Evolutionary conservation across 129 eudicot genomes (phyloP).

Genomic region (Tanacetum coccineum): DNA sequence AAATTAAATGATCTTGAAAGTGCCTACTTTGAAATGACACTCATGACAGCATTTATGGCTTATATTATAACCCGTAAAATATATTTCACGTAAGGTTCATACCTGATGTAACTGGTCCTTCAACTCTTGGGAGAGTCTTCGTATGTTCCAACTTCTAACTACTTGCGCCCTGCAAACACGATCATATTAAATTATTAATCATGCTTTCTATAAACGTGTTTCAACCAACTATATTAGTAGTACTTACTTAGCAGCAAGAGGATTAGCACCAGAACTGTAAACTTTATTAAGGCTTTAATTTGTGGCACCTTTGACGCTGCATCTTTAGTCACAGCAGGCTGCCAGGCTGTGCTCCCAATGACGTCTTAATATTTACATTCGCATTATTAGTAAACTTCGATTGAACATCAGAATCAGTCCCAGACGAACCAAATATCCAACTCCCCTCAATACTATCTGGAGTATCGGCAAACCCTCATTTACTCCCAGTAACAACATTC

Average conservation of each 20-base stretch:
- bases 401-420: slow-evolving; percentile 50
- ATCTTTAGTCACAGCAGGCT: slow-evolving; percentile 43
- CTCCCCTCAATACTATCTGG: slow-evolving; percentile 57
- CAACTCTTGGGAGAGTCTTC: too few relatives aligned
- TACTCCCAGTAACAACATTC: slow-evolving; percentile 62
- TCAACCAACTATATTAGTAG: not conserved
- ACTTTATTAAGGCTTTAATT: slow-evolving; percentile 16
- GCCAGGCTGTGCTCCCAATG: slow-evolving; percentile 52
- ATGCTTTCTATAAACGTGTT: not conserved
- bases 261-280: slow-evolving; percentile 8
- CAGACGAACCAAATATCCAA: slow-evolving; percentile 50
- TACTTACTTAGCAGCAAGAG: slow-evolving; percentile 90
- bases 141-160: too few relatives aligned
- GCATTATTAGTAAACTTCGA: slow-evolving; percentile 38
- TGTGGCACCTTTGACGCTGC: slow-evolving; percentile 35
- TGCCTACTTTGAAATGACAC: too few relatives aligned
- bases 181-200: not conserved
- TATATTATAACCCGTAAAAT: too few relatives aligned
- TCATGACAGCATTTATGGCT: too few relatives aligned
- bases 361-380: slow-evolving; percentile 33
- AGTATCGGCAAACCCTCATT: slow-evolving; percentile 77
- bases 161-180: slow-evolving; percentile 77
- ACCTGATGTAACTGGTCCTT: too few relatives aligned
- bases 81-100: too few relatives aligned
- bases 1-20: too few relatives aligned